Percentiles rank a stretch among this genome's conserved stretches.
Conservation (phyloP, 2,329 filamentous ascomycete genomes). For the Aureobasidium musti region DNA sequence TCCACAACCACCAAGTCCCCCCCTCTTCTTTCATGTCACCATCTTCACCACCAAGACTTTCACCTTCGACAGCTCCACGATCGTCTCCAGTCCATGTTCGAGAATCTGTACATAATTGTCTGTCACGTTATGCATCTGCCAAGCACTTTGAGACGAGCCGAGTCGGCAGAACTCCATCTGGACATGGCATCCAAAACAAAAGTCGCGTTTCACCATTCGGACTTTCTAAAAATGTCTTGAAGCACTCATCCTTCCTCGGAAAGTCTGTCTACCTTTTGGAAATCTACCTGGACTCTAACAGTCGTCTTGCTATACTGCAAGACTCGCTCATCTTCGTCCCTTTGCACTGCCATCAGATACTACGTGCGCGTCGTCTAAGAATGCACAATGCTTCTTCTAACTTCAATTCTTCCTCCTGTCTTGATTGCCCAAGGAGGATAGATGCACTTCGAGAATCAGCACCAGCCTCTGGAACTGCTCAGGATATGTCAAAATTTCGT, state of each 20-base stretch:
- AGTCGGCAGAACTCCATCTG: not conserved
- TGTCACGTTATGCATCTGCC: not conserved
- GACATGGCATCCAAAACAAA: not conserved
- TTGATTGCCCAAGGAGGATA: too few relatives aligned
- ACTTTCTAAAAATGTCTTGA: conserved; percentile 23
- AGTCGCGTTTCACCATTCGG: conserved; percentile 11
- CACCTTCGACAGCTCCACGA: too few relatives aligned
- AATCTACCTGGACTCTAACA: not conserved
- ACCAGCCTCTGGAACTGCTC: not conserved
- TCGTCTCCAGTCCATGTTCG: too few relatives aligned
- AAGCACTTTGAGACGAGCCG: not conserved
- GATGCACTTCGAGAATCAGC: not conserved
- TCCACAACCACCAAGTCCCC: not conserved
- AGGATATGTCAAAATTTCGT: not conserved
- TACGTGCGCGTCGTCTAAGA: not conserved
- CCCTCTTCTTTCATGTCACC: not conserved
- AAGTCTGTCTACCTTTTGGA: not conserved
- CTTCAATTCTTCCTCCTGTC: not conserved
- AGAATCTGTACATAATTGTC: too few relatives aligned
- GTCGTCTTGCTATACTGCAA: not conserved
- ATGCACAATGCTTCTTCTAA: too few relatives aligned
- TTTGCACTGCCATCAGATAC: not conserved
- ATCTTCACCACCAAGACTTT: not conserved
- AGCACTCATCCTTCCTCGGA: conserved; percentile 8
- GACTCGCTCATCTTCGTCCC: not conserved